Evolutionary conservation across 371 early-diverging fungal genomes (phyloP), one percentile per base, ranked within the genome.

Genomic region (Rhizomucor miehei): DNA sequence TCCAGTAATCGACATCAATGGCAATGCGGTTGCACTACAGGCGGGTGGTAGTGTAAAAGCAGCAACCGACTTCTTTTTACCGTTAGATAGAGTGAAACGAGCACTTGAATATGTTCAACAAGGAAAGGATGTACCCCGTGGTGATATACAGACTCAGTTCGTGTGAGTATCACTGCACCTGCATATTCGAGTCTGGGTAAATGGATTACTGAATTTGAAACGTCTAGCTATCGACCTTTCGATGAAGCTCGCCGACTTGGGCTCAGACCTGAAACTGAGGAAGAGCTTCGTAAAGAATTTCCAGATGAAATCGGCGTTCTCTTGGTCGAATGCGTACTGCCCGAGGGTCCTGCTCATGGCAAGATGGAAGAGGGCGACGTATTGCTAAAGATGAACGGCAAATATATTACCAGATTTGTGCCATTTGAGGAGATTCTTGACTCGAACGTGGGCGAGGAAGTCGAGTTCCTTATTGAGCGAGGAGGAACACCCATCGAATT

Each of bases 61-160:
- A 10, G 92, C 92, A 3, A 91, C 97, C 1, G 91, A 91, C 61
- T 97, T 93, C 80, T 97, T 92, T 66, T 85, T 97, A 51, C 97
- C 97, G 12, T 65, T 93, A 46, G 81, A 84, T 54, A 84, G 95
- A 54, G 89, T 95, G 12, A 85, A 82, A 51, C 79, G 91, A 20
- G 94, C 95, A 12, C 65, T 97, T 45, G 71, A 74, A 3, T 83
- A 75, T 57, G 71, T 97, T 56, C 87, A 84, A 56, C 68, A 69
- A 37, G 89, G 83, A 13, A 56, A 76, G 58, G 55, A 57, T 14
- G 94, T 97, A 8, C 83, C 92, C 0, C 79, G 98, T 40, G 98
- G 98, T 6, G 93, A 93, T 14, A 85, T 97, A 37, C 95, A 94
- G 70, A 80, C 86, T 0, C 89, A 90, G 65, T 92, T 89, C 54